phyloP scores from a whole-genome alignment of 495 filamentous ascomycete species.

The Platismatia glauca region DNA sequence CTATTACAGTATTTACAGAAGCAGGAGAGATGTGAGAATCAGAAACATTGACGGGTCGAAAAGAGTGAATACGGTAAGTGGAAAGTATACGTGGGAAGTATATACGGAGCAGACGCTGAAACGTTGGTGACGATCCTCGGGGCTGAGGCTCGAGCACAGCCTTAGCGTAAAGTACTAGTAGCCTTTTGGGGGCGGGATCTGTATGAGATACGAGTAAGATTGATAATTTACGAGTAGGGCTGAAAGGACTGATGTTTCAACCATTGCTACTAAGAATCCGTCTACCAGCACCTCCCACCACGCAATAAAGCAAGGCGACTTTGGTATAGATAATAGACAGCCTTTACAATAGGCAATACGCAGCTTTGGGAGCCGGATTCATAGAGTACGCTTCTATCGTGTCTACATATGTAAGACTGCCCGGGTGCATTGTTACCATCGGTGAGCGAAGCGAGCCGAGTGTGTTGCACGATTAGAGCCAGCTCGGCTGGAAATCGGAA shows the following conservation, averaged over 20 bases:
- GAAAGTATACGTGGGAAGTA: not conserved
- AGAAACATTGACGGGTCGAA: not conserved
- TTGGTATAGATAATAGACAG: too few species aligned
- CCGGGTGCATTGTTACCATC: not conserved
- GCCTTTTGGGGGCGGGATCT: not conserved
- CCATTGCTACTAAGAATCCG: too few species aligned
- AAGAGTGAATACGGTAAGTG: not conserved
- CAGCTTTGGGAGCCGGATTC: too few species aligned
- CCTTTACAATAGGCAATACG: too few species aligned
- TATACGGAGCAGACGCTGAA: not conserved
- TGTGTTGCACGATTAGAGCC: too few species aligned
- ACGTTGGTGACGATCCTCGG: not conserved
- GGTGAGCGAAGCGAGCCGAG: too few species aligned
- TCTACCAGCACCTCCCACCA: too few species aligned
- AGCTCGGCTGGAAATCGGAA: not conserved
- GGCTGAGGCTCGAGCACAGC: not conserved
- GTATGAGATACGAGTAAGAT: not conserved
- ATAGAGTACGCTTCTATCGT: not conserved
- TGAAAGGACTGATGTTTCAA: too few species aligned
- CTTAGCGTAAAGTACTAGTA: not conserved
- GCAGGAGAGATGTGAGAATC: not conserved
- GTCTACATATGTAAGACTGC: not conserved
- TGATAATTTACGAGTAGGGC: not conserved
- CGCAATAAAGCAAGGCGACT: too few species aligned
- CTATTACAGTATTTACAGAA: constrained; percentile 7